Evolutionary conservation across 2,329 filamentous ascomycete genomes (phyloP).

Genomic region (Nigrospora sphaerica): DNA sequence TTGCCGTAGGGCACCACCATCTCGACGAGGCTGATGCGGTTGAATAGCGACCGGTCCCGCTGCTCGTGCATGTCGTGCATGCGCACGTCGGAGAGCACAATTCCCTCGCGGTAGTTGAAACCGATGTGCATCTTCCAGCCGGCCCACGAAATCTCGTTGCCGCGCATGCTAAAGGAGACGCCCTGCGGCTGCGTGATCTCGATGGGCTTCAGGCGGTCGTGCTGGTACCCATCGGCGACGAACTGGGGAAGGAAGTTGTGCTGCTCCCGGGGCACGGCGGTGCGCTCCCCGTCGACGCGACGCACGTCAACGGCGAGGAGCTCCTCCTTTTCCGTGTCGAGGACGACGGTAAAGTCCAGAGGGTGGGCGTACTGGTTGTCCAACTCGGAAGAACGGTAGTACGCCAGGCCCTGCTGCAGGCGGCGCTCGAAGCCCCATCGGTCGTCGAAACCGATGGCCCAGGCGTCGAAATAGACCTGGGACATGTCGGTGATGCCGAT

Average conservation of each 20-base stretch:
- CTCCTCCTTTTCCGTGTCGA: conserved; percentile 37
- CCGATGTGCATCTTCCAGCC: conserved; percentile 45
- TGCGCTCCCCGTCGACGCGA: conserved; percentile 21
- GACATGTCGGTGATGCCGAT: conserved; percentile 75
- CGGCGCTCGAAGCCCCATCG: conserved; percentile 66
- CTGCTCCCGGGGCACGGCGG: conserved; percentile 30
- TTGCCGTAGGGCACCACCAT: conserved; percentile 70
- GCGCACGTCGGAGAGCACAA: conserved; percentile 45
- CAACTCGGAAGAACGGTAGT: conserved; percentile 66
- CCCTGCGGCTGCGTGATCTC: conserved; percentile 57
- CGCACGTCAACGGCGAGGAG: conserved; percentile 38
- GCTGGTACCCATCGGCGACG: conserved; percentile 26
- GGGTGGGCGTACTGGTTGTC: conserved; percentile 66
- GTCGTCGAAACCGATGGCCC: conserved; percentile 79
- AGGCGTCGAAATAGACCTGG: conserved; percentile 78
- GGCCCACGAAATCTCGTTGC: conserved; percentile 42
- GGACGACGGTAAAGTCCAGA: conserved; percentile 33
- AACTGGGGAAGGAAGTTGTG: conserved; percentile 30
- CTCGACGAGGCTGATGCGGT: conserved; percentile 65
- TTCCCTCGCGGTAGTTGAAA: conserved; percentile 45
- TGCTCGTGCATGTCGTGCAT: conserved; percentile 57
- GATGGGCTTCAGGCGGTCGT: conserved; percentile 42
- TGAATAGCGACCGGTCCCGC: conserved; percentile 59
- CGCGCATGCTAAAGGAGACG: conserved; percentile 45
- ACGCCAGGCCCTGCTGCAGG: conserved; percentile 75